A percentile compares a stretch with the other conserved stretches of the same genome.
These are phyloP conservation scores for Emergomyces pasteurianus DNA, from an alignment of 2,329 filamentous ascomycete species.

Conservation along the genomic window DNA sequence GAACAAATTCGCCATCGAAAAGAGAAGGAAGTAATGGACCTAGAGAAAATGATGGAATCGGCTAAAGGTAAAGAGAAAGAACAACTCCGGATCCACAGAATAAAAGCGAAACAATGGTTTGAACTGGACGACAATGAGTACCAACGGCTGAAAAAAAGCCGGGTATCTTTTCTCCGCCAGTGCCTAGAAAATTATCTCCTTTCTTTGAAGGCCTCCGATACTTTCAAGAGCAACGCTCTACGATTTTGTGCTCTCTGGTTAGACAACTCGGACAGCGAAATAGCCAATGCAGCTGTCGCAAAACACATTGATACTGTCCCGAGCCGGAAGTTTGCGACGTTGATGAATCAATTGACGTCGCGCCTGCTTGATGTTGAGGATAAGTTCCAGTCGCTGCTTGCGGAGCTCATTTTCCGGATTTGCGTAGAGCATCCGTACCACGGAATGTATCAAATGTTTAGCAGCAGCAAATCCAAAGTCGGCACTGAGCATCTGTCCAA, in stretches of 20 bases:
- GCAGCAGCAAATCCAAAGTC: constrained; percentile 56
- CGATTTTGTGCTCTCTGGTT: constrained; percentile 93
- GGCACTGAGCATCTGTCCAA: constrained; percentile 61
- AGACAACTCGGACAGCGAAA: constrained; percentile 63
- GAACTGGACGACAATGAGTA: constrained; percentile 84
- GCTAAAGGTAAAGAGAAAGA: constrained; percentile 42
- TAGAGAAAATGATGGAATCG: constrained; percentile 48
- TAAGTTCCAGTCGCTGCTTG: constrained; percentile 65
- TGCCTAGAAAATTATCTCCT: constrained; percentile 90
- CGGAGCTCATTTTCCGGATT: constrained; percentile 64
- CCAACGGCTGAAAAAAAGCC: constrained; percentile 60
- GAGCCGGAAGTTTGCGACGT: constrained; percentile 77
- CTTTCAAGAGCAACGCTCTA: constrained; percentile 77
- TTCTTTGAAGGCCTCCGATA: constrained; percentile 71
- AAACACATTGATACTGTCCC: constrained; percentile 62
- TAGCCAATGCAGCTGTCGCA: constrained; percentile 65
- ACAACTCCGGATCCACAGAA: constrained; percentile 48
- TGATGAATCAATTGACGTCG: constrained; percentile 97
- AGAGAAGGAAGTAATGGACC: constrained; percentile 63
- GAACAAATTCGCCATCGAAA: constrained; percentile 70
- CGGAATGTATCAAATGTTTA: constrained; percentile 94
- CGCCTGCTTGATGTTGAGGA: constrained; percentile 60
- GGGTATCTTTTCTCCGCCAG: constrained; percentile 72
- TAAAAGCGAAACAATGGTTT: constrained; percentile 75
- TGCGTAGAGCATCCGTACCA: constrained; percentile 92